phyloP scores from a whole-genome alignment of 2,329 filamentous ascomycete species.

The Aureobasidium leucospermi region DNA sequence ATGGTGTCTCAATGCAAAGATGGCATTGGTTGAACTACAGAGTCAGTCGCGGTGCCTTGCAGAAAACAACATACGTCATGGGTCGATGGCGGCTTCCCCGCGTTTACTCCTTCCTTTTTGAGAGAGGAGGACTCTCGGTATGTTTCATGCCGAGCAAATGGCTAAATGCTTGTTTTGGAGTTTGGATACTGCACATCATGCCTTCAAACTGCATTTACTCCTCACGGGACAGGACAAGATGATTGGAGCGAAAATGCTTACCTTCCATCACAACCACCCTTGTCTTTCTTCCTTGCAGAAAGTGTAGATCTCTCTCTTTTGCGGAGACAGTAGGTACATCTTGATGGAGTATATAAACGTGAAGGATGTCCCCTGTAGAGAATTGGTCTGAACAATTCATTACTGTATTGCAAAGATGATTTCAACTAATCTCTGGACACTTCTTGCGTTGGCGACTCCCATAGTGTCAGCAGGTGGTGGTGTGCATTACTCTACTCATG shows the following conservation, averaged over 20 bases:
- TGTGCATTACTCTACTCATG: neutral
- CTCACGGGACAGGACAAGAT: neutral
- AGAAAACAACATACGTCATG: neutral
- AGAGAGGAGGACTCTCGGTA: neutral
- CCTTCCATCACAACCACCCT: no score
- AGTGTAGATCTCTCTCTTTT: no score
- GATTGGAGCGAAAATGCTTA: neutral
- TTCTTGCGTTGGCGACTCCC: neutral
- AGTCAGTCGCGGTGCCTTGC: neutral
- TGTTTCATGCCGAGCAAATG: slow-evolving; percentile 2
- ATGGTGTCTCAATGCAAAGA: neutral
- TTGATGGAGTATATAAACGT: neutral
- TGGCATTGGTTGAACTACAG: neutral
- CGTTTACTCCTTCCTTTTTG: neutral
- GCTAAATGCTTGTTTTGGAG: neutral
- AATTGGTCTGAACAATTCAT: no score
- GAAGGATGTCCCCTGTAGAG: no score
- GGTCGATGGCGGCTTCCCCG: neutral
- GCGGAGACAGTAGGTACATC: neutral
- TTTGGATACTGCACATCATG: no score
- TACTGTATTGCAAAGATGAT: neutral
- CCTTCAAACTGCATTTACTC: no score
- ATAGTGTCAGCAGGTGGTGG: neutral
- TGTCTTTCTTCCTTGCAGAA: no score
- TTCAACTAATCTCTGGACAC: neutral